Percentiles rank a stretch among this genome's conserved stretches.
Conservation (phyloP, 2,329 filamentous ascomycete species). For the Alternaria triticimaculans region DNA sequence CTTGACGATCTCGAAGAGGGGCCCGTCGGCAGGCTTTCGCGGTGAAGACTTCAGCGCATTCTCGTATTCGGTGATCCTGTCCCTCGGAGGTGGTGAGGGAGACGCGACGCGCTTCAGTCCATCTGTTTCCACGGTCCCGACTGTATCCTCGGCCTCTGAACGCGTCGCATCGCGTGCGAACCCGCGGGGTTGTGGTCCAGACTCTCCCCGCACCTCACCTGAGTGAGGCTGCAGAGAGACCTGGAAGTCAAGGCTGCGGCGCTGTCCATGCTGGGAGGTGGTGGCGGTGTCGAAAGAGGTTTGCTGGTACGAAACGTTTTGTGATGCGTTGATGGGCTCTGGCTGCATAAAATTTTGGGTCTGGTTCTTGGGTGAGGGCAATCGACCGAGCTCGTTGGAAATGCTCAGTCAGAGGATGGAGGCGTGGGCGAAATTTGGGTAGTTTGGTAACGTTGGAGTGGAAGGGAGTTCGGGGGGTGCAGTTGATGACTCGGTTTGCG, state of each 20-base stretch:
- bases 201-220: slow-evolving; percentile 42
- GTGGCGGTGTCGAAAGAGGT: slow-evolving; percentile 45
- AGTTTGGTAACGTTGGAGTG: slow-evolving; percentile 21
- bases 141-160: slow-evolving; percentile 17
- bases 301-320: slow-evolving; percentile 53
- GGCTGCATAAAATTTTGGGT: slow-evolving; percentile 69
- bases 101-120: slow-evolving; percentile 35
- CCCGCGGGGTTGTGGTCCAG: slow-evolving; percentile 25
- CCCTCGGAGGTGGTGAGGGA: slow-evolving; percentile 47
- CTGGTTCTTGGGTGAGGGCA: slow-evolving; percentile 37
- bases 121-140: slow-evolving; percentile 22
- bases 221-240: slow-evolving; percentile 49
- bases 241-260: slow-evolving; percentile 55
- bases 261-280: slow-evolving; percentile 65
- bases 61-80: slow-evolving; percentile 64
- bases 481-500: slow-evolving; percentile 17
- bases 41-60: slow-evolving; percentile 51
- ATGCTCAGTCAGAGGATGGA: slow-evolving; percentile 44
- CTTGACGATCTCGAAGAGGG: slow-evolving; percentile 61
- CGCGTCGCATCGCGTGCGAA: slow-evolving; percentile 30
- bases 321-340: slow-evolving; percentile 60
- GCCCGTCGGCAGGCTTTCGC: slow-evolving; percentile 51
- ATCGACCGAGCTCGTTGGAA: slow-evolving; percentile 63
- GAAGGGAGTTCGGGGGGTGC: slow-evolving; percentile 7
- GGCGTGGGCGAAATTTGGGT: slow-evolving; percentile 27